A percentile compares a stretch with the other conserved stretches of the same genome.
Conservation (phyloP, 257 asterid genomes). For the Paulownia fortunei region DNA sequence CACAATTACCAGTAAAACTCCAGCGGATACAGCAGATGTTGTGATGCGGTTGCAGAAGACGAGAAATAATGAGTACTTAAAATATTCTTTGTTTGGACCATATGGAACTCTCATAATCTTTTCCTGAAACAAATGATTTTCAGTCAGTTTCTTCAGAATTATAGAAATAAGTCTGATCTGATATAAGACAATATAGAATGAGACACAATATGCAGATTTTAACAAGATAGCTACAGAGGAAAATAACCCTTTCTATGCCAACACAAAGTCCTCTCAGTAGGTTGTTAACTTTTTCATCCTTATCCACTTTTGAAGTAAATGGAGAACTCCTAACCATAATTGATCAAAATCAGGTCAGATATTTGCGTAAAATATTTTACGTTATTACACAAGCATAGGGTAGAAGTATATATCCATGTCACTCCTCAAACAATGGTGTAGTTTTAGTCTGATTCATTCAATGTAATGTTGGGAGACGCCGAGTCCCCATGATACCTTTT, state of each 20-base stretch:
- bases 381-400: not conserved
- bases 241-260: not conserved
- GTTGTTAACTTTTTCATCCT: not conserved
- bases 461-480: not conserved
- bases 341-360: not conserved
- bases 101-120: slow-evolving; percentile 97
- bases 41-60: slow-evolving; percentile 98
- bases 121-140: slow-evolving; percentile 67
- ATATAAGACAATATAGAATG: slow-evolving; percentile 12
- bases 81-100: slow-evolving; percentile 81
- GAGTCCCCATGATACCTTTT: not conserved
- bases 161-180: not conserved
- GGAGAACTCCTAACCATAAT: slow-evolving; percentile 1
- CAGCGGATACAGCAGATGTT: slow-evolving; percentile 94
- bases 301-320: not conserved
- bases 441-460: slow-evolving; percentile 18
- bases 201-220: not conserved
- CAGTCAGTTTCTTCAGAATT: slow-evolving; percentile 24
- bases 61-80: slow-evolving; percentile 83
- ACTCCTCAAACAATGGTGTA: slow-evolving; percentile 1
- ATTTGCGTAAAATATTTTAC: not conserved
- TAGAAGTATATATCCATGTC: not conserved
- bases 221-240: not conserved
- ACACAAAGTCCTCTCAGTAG: slow-evolving; percentile 13
- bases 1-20: slow-evolving; percentile 71